phyloP scores from a whole-genome alignment of 2,329 filamentous ascomycete genomes.

The Daldinia sp. region DNA sequence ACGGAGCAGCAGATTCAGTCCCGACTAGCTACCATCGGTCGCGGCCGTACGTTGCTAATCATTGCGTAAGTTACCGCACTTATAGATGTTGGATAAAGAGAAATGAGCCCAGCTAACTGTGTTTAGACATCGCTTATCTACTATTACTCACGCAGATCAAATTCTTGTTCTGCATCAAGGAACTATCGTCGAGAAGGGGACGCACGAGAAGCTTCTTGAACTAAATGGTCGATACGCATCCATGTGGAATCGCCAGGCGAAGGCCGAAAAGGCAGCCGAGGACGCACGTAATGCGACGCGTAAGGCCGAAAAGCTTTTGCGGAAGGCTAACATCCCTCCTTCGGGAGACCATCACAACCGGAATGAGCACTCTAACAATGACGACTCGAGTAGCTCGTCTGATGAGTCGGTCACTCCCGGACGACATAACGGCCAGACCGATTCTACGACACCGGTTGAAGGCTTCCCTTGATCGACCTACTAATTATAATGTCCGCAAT shows the following conservation, averaged over 20 bases:
- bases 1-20: slow-evolving; percentile 94
- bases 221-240: slow-evolving; percentile 79
- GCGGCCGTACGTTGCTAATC: slow-evolving; percentile 91
- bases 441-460: slow-evolving; percentile 31
- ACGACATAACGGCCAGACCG: slow-evolving; percentile 36
- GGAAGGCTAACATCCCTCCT: slow-evolving; percentile 63
- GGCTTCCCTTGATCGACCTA: slow-evolving; percentile 37
- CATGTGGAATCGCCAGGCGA: slow-evolving; percentile 92
- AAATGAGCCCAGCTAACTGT: slow-evolving; percentile 41
- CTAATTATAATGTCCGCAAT: slow-evolving; percentile 42
- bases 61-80: slow-evolving; percentile 76
- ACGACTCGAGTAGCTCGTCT: slow-evolving; percentile 56
- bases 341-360: slow-evolving; percentile 41
- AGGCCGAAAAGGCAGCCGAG: slow-evolving; percentile 77
- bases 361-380: slow-evolving; percentile 54
- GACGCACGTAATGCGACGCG: slow-evolving; percentile 62
- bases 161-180: slow-evolving; percentile 84
- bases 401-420: slow-evolving; percentile 47
- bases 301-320: slow-evolving; percentile 60
- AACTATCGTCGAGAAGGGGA: slow-evolving; percentile 81
- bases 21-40: slow-evolving; percentile 82
- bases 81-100: background rate
- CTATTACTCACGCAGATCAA: slow-evolving; percentile 86
- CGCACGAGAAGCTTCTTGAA: slow-evolving; percentile 79
- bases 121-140: slow-evolving; percentile 79